These are phyloP conservation scores for Ceratobasidium sp. DNA, from an alignment of 1,284 basidiomycete species.

Conservation along the genomic window DNA sequence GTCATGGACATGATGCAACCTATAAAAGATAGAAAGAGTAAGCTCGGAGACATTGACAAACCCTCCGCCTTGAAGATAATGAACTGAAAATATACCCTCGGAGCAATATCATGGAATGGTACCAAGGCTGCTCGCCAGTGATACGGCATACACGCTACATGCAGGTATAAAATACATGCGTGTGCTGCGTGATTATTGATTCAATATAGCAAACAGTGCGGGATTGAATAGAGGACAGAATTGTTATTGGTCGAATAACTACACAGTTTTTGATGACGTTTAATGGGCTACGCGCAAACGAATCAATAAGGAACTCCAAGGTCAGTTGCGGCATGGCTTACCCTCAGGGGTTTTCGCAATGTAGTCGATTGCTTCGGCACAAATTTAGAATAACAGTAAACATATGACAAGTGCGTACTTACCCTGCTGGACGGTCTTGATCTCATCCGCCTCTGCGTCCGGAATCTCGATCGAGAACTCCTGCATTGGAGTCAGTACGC, in stretches of 20 bases:
- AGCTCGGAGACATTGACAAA: no score
- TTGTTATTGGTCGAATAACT: slow-evolving; percentile 33
- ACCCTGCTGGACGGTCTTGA: slow-evolving; percentile 95
- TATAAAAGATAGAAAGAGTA: no score
- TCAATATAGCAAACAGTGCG: not conserved
- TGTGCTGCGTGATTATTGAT: not conserved
- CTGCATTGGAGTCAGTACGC: slow-evolving; percentile 51
- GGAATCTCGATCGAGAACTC: slow-evolving; percentile 94
- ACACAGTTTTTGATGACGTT: slow-evolving; percentile 29
- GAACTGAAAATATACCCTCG: no score
- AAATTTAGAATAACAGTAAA: slow-evolving; percentile 40
- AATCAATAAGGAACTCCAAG: not conserved
- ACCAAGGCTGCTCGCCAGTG: not conserved
- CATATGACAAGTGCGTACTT: slow-evolving; percentile 45
- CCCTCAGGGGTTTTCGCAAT: slow-evolving; percentile 94
- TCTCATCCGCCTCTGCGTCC: slow-evolving; percentile 97
- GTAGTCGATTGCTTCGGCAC: slow-evolving; percentile 87
- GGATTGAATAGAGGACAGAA: not conserved
- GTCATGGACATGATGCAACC: not conserved
- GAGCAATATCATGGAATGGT: not conserved
- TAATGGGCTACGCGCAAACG: slow-evolving; percentile 14
- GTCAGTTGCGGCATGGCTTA: slow-evolving; percentile 48
- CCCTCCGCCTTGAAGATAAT: no score
- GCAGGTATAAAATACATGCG: not conserved
- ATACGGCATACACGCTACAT: not conserved